phyloP scores from a whole-genome alignment of 306 rosid species.

The Quercus mongolica region DNA sequence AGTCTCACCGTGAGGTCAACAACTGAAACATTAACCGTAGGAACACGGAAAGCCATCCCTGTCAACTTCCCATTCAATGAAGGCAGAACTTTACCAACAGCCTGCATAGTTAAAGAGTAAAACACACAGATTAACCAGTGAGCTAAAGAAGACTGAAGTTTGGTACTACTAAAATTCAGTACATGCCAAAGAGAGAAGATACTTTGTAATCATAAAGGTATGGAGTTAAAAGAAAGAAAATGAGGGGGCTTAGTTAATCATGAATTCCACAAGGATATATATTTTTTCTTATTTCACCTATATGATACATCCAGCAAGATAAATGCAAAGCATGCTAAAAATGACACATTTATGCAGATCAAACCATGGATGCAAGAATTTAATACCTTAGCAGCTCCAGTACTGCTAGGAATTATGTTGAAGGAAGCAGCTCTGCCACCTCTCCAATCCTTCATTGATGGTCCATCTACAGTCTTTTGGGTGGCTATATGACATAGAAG shows the following conservation, averaged over 20 bases:
- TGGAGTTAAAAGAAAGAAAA: too few relatives aligned
- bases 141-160: neutral
- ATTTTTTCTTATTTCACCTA: too few relatives aligned
- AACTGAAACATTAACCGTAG: slow-evolving; percentile 88
- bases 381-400: slow-evolving; percentile 91
- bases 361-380: neutral
- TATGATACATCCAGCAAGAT: too few relatives aligned
- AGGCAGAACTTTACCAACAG: slow-evolving; percentile 92
- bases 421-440: slow-evolving; percentile 96
- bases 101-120: slow-evolving; percentile 38
- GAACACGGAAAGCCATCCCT: slow-evolving; percentile 93
- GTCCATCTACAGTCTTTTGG: slow-evolving; percentile 96
- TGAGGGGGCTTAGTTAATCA: too few relatives aligned
- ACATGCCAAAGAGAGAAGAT: neutral
- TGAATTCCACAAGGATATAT: too few relatives aligned
- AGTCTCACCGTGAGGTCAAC: slow-evolving; percentile 92
- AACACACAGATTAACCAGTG: neutral
- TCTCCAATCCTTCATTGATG: slow-evolving; percentile 93
- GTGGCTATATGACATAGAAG: slow-evolving; percentile 46
- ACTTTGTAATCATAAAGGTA: too few relatives aligned
- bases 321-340: too few relatives aligned
- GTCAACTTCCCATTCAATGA: slow-evolving; percentile 80
- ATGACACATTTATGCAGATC: neutral
- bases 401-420: slow-evolving; percentile 93
- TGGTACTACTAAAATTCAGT: neutral